Evolutionary conservation across 225 moss, liverwort and hornwort species (phyloP), one percentile per base, ranked within the genome.

Genomic region (Anthoceros angustus): DNA sequence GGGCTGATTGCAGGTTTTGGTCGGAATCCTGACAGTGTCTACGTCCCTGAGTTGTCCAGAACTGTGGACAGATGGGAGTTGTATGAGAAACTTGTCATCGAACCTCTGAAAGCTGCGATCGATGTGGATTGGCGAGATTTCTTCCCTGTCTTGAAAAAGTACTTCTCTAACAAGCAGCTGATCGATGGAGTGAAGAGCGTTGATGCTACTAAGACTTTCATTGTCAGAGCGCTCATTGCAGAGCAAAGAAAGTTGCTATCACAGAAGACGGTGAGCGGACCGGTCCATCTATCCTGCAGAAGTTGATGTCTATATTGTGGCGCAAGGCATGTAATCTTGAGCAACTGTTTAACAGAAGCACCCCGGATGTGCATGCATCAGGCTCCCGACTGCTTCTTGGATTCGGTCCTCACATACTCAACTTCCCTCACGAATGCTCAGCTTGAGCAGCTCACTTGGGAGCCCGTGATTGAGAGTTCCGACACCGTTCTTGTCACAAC

Each of bases 41-140:
- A 55, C 55, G 55, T 55, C 5, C 55, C 55, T 9, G 55, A 55
- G 23, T 23, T 55, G 7, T 9, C 10, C 6, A 55, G 8, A 55
- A 8, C 55, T 55, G 8, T 78, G 39, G 23, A 70, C 32, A 79
- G 72, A 10, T 87, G 90, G 87, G 82, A 86, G 12, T 79, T 82
- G 0, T 90, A 85, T 66, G 46, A 76, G 15, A 75, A 77, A 41
- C 72, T 83, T 2, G 90, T 90, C 60, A 66, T 73, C 10, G 80
- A 74, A 39, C 90, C 90, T 5, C 62, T 90, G 62, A 77, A 74
- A 39, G 68, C 78, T 12, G 90, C 79, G 50, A 80, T 80, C 63
- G 60, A 67, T 62, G 74, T 86, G 9, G 90, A 90, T 73, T 90
- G 90, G 90, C 77, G 90, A 25, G 85, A 90, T 69, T 87, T 82